Conservation (phyloP, 1,139 yeast genomes). For the Nematodospora anomalae region DNA sequence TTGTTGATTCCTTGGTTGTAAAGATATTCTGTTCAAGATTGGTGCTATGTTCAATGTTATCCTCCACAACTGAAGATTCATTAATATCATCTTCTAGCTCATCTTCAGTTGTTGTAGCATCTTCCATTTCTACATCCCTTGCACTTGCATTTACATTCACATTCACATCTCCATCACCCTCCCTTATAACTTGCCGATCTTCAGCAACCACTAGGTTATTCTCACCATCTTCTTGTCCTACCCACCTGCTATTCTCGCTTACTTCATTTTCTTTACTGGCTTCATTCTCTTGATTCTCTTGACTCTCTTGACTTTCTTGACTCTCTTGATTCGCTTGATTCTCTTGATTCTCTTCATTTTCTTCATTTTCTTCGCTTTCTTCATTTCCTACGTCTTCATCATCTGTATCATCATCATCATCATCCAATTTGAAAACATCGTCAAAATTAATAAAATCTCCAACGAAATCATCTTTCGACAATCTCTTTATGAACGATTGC, state of each 20-base stretch:
- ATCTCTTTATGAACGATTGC: constrained; percentile 20
- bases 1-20: constrained; percentile 17
- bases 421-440: constrained; percentile 18
- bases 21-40: background rate
- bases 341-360: constrained; percentile 18
- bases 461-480: constrained; percentile 31
- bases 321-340: constrained; percentile 19
- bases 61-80: constrained; percentile 4
- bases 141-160: too few relatives aligned
- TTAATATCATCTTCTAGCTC: constrained; percentile 6
- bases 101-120: constrained; percentile 2
- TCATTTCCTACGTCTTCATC: constrained; percentile 22
- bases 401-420: constrained; percentile 17
- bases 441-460: constrained; percentile 33
- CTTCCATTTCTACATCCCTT: constrained; percentile 6
- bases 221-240: constrained; percentile 4
- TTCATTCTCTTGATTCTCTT: constrained; percentile 8
- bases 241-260: constrained; percentile 15
- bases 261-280: constrained; percentile 4
- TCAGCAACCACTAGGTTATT: constrained; percentile 15
- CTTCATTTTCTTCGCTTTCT: constrained; percentile 17
- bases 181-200: constrained; percentile 15
- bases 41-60: background rate
- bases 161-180: constrained; percentile 16
- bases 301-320: constrained; percentile 10